A percentile compares a stretch with the other conserved stretches of the same genome.
phyloP scores from a whole-genome alignment of 805 yeast genomes.

The Candida morakotiae region DNA sequence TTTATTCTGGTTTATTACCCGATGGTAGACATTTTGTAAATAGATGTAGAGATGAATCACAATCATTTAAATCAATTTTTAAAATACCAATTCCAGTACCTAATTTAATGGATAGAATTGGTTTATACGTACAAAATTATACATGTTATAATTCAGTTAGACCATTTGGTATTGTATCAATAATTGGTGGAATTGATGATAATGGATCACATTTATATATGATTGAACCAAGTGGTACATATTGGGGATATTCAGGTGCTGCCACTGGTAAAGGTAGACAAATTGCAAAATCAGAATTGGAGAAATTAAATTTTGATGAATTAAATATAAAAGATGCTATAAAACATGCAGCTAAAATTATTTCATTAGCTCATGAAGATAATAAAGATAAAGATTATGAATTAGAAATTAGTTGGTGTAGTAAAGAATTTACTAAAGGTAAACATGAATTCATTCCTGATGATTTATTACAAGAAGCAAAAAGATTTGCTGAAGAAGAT shows the following conservation, averaged over 20 bases:
- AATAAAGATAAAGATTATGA: conserved; percentile 97
- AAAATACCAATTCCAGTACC: conserved; percentile 75
- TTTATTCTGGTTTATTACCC: conserved; percentile 91
- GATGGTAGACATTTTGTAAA: conserved; percentile 93
- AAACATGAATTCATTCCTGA: conserved; percentile 77
- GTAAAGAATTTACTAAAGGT: conserved; percentile 71
- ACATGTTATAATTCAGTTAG: conserved; percentile 95
- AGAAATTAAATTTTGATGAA: conserved; percentile 73
- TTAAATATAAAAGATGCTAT: conserved; percentile 79
- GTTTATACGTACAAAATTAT: conserved; percentile 90
- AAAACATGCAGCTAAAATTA: conserved; percentile 89
- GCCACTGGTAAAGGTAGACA: conserved; percentile 99
- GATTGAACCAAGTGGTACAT: conserved; percentile 96
- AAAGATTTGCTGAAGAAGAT: conserved; percentile 76
- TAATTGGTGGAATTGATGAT: conserved; percentile 89
- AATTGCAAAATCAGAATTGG: conserved; percentile 94
- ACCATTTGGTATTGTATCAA: conserved; percentile 93
- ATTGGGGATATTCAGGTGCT: conserved; percentile 97
- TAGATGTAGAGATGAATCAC: conserved; percentile 90
- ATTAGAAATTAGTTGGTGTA: conserved; percentile 88
- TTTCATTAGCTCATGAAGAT: conserved; percentile 93
- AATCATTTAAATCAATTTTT: conserved; percentile 70
- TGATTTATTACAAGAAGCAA: conserved; percentile 77
- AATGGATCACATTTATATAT: conserved; percentile 90
- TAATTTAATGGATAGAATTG: conserved; percentile 80